Conservation (phyloP, 2,329 filamentous ascomycete genomes). For the Calonectria ilicicola region DNA sequence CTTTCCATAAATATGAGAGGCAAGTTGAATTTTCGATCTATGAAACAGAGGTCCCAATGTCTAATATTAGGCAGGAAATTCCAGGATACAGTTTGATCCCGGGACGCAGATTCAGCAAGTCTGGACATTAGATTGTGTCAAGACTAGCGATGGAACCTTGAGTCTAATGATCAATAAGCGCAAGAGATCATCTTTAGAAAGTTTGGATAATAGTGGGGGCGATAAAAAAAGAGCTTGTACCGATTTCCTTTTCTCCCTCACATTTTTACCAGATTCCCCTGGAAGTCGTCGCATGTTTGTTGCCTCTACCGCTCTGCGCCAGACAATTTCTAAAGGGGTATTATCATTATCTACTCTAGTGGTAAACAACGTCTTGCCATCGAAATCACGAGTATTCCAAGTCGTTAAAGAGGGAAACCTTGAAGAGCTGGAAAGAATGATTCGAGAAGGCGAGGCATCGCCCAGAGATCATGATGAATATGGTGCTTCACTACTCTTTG, state of each 20-base stretch:
- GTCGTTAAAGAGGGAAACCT: background rate
- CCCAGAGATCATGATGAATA: constrained; percentile 36
- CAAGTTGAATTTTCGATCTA: too few species aligned
- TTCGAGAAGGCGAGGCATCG: constrained; percentile 24
- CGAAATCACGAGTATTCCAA: background rate
- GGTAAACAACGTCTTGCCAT: constrained; percentile 5
- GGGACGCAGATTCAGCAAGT: background rate
- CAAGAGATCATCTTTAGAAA: background rate
- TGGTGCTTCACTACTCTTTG: constrained; percentile 32
- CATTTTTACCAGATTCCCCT: background rate
- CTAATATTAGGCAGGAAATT: too few species aligned
- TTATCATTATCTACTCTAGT: constrained; percentile 14
- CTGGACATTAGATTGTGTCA: background rate
- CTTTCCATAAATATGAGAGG: too few species aligned
- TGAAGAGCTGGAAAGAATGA: constrained; percentile 17
- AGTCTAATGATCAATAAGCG: constrained; percentile 13
- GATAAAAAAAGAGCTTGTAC: background rate
- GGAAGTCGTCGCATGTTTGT: background rate
- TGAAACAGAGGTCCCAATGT: too few species aligned
- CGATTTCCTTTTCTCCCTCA: constrained; percentile 9
- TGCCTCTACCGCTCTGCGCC: too few species aligned
- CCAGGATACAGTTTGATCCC: background rate
- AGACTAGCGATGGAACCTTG: background rate
- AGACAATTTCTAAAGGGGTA: too few species aligned
- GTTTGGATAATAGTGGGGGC: background rate